These are phyloP conservation scores for Triticum turgidum DNA, from an alignment of 176 grass and related monocot species.

Conservation along the genomic window DNA sequence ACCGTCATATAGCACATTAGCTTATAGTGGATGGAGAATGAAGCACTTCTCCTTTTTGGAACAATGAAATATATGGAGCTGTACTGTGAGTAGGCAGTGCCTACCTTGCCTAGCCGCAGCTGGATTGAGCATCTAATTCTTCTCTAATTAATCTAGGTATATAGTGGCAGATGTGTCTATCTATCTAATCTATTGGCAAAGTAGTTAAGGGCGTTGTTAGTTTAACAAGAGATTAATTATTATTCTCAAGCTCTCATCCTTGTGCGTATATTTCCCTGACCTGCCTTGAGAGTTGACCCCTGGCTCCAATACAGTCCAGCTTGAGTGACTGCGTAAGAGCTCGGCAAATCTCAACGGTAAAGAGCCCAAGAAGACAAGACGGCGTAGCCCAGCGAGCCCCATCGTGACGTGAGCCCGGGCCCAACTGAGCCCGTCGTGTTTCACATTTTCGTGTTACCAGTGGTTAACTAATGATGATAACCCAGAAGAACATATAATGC, in stretches of 20 bases:
- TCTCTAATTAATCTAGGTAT: too few species aligned
- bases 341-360: too few species aligned
- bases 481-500: conserved; percentile 3
- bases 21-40: conserved; percentile 50
- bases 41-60: neutral
- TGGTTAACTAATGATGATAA: neutral
- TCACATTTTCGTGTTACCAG: neutral
- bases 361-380: too few species aligned
- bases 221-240: neutral
- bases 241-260: too few species aligned
- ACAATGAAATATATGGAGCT: neutral
- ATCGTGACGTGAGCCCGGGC: too few species aligned
- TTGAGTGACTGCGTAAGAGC: too few species aligned
- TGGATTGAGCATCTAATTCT: neutral
- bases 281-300: too few species aligned
- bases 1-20: conserved; percentile 68
- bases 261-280: too few species aligned
- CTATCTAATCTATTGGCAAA: too few species aligned
- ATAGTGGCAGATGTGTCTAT: too few species aligned
- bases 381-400: too few species aligned
- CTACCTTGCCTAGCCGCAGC: neutral
- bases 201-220: neutral
- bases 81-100: neutral
- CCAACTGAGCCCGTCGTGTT: neutral
- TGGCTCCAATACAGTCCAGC: too few species aligned